Evolutionary conservation across 2,329 filamentous ascomycete genomes (phyloP).

Genomic region (Cytospora leucostoma): DNA sequence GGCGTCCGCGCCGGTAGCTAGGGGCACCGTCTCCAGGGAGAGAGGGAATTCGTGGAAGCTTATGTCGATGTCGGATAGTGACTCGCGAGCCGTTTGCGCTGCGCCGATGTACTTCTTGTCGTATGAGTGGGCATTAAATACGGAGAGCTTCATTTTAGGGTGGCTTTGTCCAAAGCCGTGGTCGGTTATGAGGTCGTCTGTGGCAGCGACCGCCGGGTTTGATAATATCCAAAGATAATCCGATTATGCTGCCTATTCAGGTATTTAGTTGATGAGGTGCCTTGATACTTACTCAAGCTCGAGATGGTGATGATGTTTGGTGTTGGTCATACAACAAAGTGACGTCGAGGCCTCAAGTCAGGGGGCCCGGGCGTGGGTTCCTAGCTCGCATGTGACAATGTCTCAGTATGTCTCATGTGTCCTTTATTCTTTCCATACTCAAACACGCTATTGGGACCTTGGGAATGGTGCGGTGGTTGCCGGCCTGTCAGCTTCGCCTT

Average conservation of each 20-base stretch:
- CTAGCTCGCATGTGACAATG: not conserved
- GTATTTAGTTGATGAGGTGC: not conserved
- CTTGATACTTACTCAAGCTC: not conserved
- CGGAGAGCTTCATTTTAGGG: conserved; percentile 55
- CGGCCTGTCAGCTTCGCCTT: not conserved
- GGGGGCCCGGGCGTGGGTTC: not conserved
- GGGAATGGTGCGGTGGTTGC: no score
- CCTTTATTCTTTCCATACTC: not conserved
- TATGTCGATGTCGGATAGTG: conserved; percentile 46
- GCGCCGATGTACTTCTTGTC: conserved; percentile 57
- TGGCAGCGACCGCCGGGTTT: not conserved
- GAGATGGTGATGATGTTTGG: not conserved
- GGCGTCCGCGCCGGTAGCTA: conserved; percentile 55
- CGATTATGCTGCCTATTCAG: not conserved
- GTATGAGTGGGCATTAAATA: conserved; percentile 67
- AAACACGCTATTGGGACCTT: not conserved
- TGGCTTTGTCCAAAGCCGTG: conserved; percentile 3
- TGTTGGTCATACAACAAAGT: not conserved
- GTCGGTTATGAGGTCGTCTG: not conserved
- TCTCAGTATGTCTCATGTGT: not conserved
- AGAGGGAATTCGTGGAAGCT: conserved; percentile 61
- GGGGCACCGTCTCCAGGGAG: conserved; percentile 54
- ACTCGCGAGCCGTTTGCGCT: conserved; percentile 40
- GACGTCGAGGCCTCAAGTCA: not conserved
- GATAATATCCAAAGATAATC: not conserved